A percentile compares a stretch with the other conserved stretches of the same genome.
phyloP scores from a whole-genome alignment of 2,329 filamentous ascomycete genomes.

The Colletotrichum cordylinicola region DNA sequence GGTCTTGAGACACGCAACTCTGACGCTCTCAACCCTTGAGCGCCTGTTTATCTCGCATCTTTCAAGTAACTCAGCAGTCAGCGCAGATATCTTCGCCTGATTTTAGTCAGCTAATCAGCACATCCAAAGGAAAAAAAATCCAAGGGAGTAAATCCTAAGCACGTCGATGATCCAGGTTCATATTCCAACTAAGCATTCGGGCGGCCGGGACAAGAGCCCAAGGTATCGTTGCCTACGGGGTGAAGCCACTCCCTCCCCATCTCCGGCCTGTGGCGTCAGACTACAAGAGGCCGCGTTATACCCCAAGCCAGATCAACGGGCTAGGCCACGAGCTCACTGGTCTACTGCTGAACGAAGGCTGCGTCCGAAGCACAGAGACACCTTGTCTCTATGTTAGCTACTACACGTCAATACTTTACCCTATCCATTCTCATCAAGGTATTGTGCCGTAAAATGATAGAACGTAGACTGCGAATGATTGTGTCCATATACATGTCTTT shows the following conservation, averaged over 20 bases:
- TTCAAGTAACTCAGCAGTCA: background rate
- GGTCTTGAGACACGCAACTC: background rate
- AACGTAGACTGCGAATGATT: background rate
- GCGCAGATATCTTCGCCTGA: rapidly evolving
- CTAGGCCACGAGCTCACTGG: background rate
- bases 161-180: background rate
- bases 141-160: background rate
- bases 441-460: rapidly evolving
- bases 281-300: background rate
- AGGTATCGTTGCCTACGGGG: background rate
- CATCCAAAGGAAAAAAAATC: background rate
- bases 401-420: background rate
- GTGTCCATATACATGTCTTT: background rate
- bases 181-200: background rate
- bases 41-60: background rate
- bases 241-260: background rate
- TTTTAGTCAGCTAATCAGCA: rapidly evolving
- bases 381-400: background rate
- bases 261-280: background rate
- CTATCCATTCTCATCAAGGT: background rate
- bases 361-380: background rate
- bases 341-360: background rate
- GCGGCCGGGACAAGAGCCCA: background rate
- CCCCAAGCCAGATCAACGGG: no score
- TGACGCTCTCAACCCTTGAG: background rate